Evolutionary conservation across 1,284 basidiomycete genomes (phyloP).

Genomic region (Ganoderma sp.): DNA sequence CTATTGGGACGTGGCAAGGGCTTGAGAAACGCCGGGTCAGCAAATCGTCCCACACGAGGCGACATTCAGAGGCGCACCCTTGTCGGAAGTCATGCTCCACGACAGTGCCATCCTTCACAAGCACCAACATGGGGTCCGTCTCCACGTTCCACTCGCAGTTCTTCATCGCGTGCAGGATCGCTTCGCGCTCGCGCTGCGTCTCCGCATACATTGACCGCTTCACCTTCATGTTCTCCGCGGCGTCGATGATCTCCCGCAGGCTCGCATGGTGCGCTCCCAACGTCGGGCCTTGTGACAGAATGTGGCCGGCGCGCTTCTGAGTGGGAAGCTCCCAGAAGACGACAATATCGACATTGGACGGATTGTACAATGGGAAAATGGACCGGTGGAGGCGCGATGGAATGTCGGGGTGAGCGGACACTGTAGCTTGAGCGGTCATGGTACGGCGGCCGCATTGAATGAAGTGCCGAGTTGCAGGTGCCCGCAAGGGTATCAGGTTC

Average conservation of each 20-base stretch:
- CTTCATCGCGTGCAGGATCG: slow-evolving; percentile 69
- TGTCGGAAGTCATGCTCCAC: slow-evolving; percentile 67
- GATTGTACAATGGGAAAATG: slow-evolving; percentile 84
- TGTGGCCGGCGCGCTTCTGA: slow-evolving; percentile 63
- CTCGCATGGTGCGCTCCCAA: slow-evolving; percentile 73
- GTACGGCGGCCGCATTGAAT: slow-evolving; percentile 57
- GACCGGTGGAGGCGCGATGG: slow-evolving; percentile 53
- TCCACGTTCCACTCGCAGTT: slow-evolving; percentile 80
- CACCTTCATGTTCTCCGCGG: slow-evolving; percentile 65
- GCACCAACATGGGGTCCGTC: slow-evolving; percentile 72
- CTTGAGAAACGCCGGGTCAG: slow-evolving; percentile 44
- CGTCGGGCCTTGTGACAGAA: slow-evolving; percentile 61
- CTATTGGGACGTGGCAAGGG: slow-evolving; percentile 58
- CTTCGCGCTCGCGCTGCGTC: slow-evolving; percentile 74
- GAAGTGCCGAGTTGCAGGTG: slow-evolving; percentile 49
- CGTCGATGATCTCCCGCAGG: slow-evolving; percentile 61
- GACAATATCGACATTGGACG: slow-evolving; percentile 72
- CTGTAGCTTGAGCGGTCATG: slow-evolving; percentile 45
- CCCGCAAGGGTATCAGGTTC: slow-evolving; percentile 37
- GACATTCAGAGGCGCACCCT: slow-evolving; percentile 56
- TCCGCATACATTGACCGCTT: slow-evolving; percentile 90
- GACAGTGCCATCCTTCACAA: slow-evolving; percentile 47
- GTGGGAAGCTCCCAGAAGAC: slow-evolving; percentile 75
- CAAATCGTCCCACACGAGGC: neutral
- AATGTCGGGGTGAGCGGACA: slow-evolving; percentile 66